phyloP scores from a whole-genome alignment of 2,329 filamentous ascomycete species.

The Xylaria sp. region DNA sequence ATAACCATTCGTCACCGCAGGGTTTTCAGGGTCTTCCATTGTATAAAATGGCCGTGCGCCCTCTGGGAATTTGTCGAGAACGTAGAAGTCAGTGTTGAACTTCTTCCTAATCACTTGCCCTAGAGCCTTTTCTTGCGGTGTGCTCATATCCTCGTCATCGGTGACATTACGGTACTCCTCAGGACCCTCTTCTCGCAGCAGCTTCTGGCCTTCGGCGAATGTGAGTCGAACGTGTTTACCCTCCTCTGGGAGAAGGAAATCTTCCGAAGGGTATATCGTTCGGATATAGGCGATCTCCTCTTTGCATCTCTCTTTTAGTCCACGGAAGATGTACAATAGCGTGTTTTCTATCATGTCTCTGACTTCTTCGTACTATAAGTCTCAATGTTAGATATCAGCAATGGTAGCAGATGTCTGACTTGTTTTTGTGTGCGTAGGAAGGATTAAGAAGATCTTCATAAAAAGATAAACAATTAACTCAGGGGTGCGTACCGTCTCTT shows the following conservation, averaged over 20 bases:
- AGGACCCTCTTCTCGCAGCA: constrained; percentile 79
- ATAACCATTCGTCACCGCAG: constrained; percentile 57
- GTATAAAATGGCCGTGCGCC: constrained; percentile 91
- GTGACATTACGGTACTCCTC: constrained; percentile 73
- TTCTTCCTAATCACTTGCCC: constrained; percentile 87
- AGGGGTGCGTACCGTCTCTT: constrained; percentile 57
- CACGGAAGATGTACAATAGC: constrained; percentile 82
- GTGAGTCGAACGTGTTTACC: constrained; percentile 81
- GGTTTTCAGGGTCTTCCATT: constrained; percentile 70
- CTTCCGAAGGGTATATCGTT: constrained; percentile 78
- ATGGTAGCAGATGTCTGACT: no score
- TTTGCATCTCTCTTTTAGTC: constrained; percentile 73
- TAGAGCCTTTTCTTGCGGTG: constrained; percentile 87
- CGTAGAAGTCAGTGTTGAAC: constrained; percentile 95
- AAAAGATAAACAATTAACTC: neutral
- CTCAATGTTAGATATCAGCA: neutral
- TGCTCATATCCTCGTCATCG: constrained; percentile 83
- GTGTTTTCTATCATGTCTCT: constrained; percentile 77
- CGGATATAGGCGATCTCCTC: constrained; percentile 79
- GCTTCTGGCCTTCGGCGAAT: constrained; percentile 81
- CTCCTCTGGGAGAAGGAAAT: constrained; percentile 78
- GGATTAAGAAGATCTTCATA: neutral
- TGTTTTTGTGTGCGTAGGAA: neutral
- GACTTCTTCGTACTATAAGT: constrained; percentile 76
- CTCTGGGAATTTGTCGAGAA: constrained; percentile 95